Conservation (phyloP, 1,284 basidiomycete genomes). For the Mycocalia duriaeana region DNA sequence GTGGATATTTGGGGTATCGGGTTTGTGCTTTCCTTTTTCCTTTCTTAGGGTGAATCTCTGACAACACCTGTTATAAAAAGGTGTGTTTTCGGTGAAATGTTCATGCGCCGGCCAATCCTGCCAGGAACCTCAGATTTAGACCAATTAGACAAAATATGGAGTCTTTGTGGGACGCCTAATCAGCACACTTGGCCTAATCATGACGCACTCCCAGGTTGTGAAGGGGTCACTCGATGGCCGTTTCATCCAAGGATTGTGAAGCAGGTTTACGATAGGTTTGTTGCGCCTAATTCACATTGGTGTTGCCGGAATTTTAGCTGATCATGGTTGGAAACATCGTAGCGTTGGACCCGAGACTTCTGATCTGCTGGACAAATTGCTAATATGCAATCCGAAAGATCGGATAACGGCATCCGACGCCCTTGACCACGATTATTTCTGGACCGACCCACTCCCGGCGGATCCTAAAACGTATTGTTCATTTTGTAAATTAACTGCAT, state of each 20-base stretch:
- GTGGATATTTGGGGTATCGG: slow-evolving; percentile 99
- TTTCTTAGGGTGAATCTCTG: slow-evolving; percentile 1
- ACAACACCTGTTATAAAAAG: slow-evolving; percentile 29
- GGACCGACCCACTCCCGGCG: slow-evolving; percentile 82
- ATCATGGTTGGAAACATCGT: slow-evolving; percentile 8
- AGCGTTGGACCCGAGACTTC: slow-evolving; percentile 73
- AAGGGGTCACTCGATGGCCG: slow-evolving; percentile 65
- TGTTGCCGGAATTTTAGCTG: slow-evolving; percentile 8
- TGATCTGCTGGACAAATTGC: slow-evolving; percentile 87
- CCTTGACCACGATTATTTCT: slow-evolving; percentile 90
- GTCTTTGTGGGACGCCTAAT: slow-evolving; percentile 84
- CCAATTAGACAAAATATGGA: slow-evolving; percentile 87
- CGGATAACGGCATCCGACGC: slow-evolving; percentile 87
- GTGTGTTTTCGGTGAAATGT: slow-evolving; percentile 96
- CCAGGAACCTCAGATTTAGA: slow-evolving; percentile 86
- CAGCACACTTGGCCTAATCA: slow-evolving; percentile 82
- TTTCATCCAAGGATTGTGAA: slow-evolving; percentile 50
- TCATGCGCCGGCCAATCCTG: slow-evolving; percentile 82
- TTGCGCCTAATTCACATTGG: slow-evolving; percentile 5
- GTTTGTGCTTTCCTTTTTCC: slow-evolving; percentile 36
- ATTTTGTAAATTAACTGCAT: too few species aligned
- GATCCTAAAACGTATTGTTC: slow-evolving; percentile 69
- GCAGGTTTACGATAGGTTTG: slow-evolving; percentile 55
- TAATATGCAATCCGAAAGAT: slow-evolving; percentile 89
- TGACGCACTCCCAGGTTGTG: slow-evolving; percentile 74